Base-by-base conservation (phyloP, 2,329 filamentous ascomycete species). In the Paraconiothyrium brasiliense region DNA sequence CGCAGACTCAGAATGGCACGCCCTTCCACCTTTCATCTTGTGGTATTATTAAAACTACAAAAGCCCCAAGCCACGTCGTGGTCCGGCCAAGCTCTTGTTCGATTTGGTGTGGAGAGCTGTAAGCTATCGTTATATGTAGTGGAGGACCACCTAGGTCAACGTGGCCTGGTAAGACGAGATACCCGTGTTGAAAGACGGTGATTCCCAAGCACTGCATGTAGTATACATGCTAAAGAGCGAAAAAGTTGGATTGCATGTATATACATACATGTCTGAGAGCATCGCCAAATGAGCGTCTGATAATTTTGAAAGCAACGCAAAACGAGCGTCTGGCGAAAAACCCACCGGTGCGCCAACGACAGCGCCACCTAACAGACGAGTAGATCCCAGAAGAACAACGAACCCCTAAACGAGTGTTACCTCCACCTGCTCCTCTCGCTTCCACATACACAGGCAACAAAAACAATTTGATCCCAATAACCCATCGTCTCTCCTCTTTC, bases 161-260 rank as follows among this genome's bases (percentile, higher is more conserved):
- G 27, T 6, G 27, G 27, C 6, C 27, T 4, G 27, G 27, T 30
- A 30, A 30, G 27, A 30, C 2, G 27, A 20, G 20, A 30, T 6
- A 6, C 27, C 27, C 4, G 27, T 30, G 27, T 30, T 30, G 27
- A 30, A 30, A 30, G 27, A 6, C 27, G 27, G 27, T 30, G 27
- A 30, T 30, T 30, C 27, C 27, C 4, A 30, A 30, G 27, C 27
- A 6, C 27, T 30, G 27, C 27, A 30, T 6, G 6, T 30, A 30
- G 27, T 30, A 30, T 30, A 30, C 27, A 30, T 30, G 27, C 14
- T 49, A 62, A 62, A 32, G 59, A 62, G 20, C 30, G 59, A 62
- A 55, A 14, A 62, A 62, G 59, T 62, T 62, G 59, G 59, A 62
- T 50, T 62, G 58, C 41, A 16, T 41, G 11, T 41, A 41, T 13